Evolutionary conservation across 306 rosid genomes (phyloP).

Genomic region (Geum urbanum): DNA sequence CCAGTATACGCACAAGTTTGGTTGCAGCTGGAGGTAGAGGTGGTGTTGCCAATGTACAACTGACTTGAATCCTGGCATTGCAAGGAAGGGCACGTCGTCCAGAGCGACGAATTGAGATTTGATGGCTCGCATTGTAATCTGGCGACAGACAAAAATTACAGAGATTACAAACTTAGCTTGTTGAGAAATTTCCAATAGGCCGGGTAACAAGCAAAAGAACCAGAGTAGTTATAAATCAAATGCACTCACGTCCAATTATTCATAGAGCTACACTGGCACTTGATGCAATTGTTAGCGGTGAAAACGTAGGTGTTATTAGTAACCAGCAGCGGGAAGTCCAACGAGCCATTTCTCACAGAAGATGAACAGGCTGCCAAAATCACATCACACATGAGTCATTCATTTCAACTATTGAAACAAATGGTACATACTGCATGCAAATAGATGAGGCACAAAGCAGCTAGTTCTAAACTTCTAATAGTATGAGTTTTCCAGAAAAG

Average conservation of each 20-base stretch:
- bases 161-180: background rate
- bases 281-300: constrained; percentile 66
- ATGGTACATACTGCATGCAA: background rate
- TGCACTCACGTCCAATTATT: constrained; percentile 44
- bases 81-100: constrained; percentile 50
- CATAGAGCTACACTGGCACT: constrained; percentile 50
- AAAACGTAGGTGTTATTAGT: constrained; percentile 41
- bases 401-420: background rate
- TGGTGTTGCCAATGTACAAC: constrained; percentile 37
- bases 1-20: constrained; percentile 63
- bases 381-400: background rate
- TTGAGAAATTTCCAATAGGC: background rate
- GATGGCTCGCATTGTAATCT: constrained; percentile 72
- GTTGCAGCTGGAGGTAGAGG: constrained; percentile 33
- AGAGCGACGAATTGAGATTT: constrained; percentile 23
- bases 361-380: constrained; percentile 61
- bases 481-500: background rate
- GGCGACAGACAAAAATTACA: background rate
- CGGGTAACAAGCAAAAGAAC: background rate
- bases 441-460: background rate
- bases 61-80: constrained; percentile 32
- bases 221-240: background rate
- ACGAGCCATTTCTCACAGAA: constrained; percentile 31
- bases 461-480: too few relatives aligned
- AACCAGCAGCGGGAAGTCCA: constrained; percentile 56